Evolutionary conservation across 1,284 basidiomycete genomes (phyloP).

Genomic region (Schizophyllum commune): DNA sequence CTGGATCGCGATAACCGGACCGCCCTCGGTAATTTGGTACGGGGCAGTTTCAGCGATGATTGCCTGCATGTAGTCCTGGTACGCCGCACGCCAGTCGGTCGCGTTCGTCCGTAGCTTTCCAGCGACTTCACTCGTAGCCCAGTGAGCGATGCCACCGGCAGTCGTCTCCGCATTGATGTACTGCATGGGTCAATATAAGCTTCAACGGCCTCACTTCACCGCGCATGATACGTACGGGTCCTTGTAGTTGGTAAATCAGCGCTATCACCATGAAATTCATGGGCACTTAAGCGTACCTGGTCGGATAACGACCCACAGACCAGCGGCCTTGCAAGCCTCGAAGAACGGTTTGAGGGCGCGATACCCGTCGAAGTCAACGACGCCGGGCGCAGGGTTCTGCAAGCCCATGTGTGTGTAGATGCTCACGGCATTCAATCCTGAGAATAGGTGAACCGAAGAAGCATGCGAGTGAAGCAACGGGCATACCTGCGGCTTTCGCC

Average conservation of each 20-base stretch:
- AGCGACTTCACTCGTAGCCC: slow-evolving; percentile 63
- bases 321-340: slow-evolving; percentile 52
- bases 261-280: not conserved
- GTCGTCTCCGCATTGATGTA: slow-evolving; percentile 81
- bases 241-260: slow-evolving; percentile 11
- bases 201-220: not conserved
- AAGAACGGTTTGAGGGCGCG: slow-evolving; percentile 65
- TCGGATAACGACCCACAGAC: slow-evolving; percentile 57
- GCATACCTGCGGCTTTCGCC: slow-evolving; percentile 62
- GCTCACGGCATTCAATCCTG: slow-evolving; percentile 56
- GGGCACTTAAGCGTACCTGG: slow-evolving; percentile 38
- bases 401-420: slow-evolving; percentile 73
- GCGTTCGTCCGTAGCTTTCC: slow-evolving; percentile 63
- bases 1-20: slow-evolving; percentile 70
- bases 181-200: slow-evolving; percentile 9
- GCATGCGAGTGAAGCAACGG: not conserved
- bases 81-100: slow-evolving; percentile 59
- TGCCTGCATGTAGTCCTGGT: slow-evolving; percentile 61
- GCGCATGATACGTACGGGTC: slow-evolving; percentile 21
- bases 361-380: slow-evolving; percentile 64
- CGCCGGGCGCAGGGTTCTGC: slow-evolving; percentile 67
- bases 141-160: slow-evolving; percentile 73
- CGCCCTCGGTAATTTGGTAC: slow-evolving; percentile 63
- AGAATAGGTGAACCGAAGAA: not conserved
- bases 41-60: slow-evolving; percentile 53